Base-by-base conservation (phyloP, 2,329 filamentous ascomycete species). In the Ilyonectria destructans region DNA sequence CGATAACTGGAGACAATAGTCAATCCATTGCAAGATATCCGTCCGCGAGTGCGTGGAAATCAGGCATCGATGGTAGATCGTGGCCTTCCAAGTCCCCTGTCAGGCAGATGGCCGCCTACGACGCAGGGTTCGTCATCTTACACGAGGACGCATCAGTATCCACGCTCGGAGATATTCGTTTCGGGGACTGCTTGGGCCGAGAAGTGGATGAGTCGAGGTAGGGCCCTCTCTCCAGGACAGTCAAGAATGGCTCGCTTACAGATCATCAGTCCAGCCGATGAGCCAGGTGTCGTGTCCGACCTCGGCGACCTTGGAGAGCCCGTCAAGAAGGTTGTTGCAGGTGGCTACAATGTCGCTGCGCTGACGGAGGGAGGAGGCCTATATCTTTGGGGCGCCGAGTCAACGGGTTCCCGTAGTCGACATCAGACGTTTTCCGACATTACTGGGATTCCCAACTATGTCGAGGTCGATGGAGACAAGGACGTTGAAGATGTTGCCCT, bases 111-210 rank as follows among this genome's bases (percentile, higher is more conserved):
- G 82, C 79, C 19, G 81, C 85, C 17, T 88, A 84, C 71, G 83
- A 86, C 49, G 80, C 84, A 0, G 87, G 87, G 1, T 88, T 88
- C 72, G 80, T 82, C 5, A 81, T 85, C 15, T 78, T 89, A 7
- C 78, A 84, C 2, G 62, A 81, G 1, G 75, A 82, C 12, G 85
- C 83, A n/a, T 75, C 78, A 2, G 85, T 89, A 29, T 84, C 81
- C 69, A 87, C 86, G 0, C 83, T 85, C 77, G 91, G 91, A 8
- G 90, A 93, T 71, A 80, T 84, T 54, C 86, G 91, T 17, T 91
- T 89, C 71, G 79, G 81, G 31, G 81, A 84, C 40, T 89, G 87
- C 62, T 85, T 93, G 1, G 90, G 87, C 6, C 85, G 90, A 19
- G 80, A 85, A 2, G 75, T 83, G 5, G 78, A 80, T 7, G 71